phyloP scores from a whole-genome alignment of 805 yeast genomes.

The Metschnikowia hibisci region DNA sequence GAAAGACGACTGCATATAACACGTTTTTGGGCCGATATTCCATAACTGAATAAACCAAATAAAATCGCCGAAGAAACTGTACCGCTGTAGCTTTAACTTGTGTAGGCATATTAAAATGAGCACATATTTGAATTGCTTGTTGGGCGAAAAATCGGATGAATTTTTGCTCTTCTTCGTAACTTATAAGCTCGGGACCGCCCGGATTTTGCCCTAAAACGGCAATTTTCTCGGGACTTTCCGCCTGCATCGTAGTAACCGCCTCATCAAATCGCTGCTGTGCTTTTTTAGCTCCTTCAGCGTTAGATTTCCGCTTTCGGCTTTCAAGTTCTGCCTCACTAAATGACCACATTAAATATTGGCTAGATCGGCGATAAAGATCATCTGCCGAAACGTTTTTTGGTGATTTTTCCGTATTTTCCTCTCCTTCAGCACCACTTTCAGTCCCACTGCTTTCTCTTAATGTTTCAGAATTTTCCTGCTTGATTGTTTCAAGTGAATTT shows the following conservation, averaged over 20 bases:
- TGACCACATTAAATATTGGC: conserved; percentile 87
- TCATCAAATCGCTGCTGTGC: conserved; percentile 31
- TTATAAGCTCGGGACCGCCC: conserved; percentile 43
- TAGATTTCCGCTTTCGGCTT: conserved; percentile 45
- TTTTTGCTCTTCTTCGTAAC: conserved; percentile 64
- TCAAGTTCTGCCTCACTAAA: conserved; percentile 58
- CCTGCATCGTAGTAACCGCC: conserved; percentile 17
- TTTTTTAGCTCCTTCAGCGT: conserved; percentile 48
- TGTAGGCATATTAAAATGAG: conserved; percentile 75
- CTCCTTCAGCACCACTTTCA: background rate
- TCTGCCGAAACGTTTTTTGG: conserved; percentile 54
- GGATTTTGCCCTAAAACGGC: conserved; percentile 26
- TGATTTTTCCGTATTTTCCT: background rate
- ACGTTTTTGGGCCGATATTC: conserved; percentile 83
- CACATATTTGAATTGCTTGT: conserved; percentile 65
- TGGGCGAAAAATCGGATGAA: conserved; percentile 70
- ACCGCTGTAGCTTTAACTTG: conserved; percentile 87
- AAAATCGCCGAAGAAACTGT: conserved; percentile 76
- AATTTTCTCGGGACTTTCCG: conserved; percentile 29
- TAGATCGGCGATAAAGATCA: conserved; percentile 81
- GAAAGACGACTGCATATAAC: conserved; percentile 66
- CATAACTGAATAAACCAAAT: conserved; percentile 75
- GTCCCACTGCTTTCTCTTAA: too few relatives aligned
- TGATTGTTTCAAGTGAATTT: too few relatives aligned
- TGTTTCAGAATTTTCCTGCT: too few relatives aligned